Evolutionary conservation across 345 rosid species (phyloP), one percentile per base, ranked within the genome.

Genomic region (Linum tenue): DNA sequence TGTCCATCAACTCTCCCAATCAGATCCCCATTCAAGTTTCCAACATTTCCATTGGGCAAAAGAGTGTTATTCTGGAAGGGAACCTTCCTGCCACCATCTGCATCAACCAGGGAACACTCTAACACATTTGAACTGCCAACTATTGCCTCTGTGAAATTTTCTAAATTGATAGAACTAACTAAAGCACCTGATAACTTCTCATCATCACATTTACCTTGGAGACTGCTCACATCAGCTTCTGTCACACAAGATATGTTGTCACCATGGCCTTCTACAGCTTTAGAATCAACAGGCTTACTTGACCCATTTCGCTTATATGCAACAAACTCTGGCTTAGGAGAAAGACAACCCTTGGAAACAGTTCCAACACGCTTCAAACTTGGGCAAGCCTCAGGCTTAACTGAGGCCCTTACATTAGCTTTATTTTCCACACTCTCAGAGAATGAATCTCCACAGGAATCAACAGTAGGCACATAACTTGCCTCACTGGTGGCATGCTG

Each of bases 401-500:
- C 80, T 7, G 79, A 72, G 62, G 74, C 81, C 80, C 82, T 82
- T 55, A 65, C 4, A 41, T 64, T 77, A 73, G 75, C 78, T 81
- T 82, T 86, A 68, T 86, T 90, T 67, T 85, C 85, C 5, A 81
- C 84, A 83, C 71, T 83, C 67, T 80, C 86, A 64, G 81, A 81
- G 69, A 82, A 62, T 64, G 87, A 73, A 79, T 83, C 91, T 69
- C 72, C 84, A 80, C 71, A 80, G 31, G 84, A 80, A 75, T 69
- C 76, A 62, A 77, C 82, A 70, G 75, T 70, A 3, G 72, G 70
- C 55, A 74, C 68, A 70, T 86, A 84, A 72, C 91, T 84, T 72
- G 86, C 82, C 79, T 84, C 89, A 81, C 83, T 79, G 58, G 80
- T 66, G 43, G 81, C 67, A 62, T 70, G 80, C 69, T 67, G 79